Evolutionary conservation across 2,329 filamentous ascomycete genomes (phyloP).

Genomic region (Talaromyces sp.): DNA sequence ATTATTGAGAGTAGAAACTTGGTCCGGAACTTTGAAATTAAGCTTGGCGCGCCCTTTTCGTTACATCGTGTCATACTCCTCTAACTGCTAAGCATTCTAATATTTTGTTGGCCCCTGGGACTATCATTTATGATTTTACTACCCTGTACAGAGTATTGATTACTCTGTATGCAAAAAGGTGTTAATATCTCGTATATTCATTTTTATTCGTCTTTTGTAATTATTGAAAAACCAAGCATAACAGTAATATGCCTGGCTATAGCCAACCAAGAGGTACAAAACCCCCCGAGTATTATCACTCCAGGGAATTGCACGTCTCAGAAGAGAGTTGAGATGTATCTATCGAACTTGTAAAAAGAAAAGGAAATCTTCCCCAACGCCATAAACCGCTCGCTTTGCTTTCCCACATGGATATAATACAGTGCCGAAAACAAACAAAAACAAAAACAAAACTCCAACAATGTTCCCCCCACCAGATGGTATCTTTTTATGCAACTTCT

Average conservation of each 20-base stretch:
- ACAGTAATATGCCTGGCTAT: background rate
- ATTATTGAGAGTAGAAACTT: no score
- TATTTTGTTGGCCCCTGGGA: no score
- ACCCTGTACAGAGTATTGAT: no score
- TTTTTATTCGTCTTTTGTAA: background rate
- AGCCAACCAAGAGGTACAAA: background rate
- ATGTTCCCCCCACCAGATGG: background rate
- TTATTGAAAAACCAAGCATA: background rate
- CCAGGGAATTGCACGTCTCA: background rate
- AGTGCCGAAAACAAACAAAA: background rate
- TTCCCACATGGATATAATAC: background rate
- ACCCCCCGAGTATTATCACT: background rate
- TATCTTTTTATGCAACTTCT: background rate
- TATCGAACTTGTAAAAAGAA: constrained; percentile 9
- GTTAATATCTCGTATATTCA: background rate
- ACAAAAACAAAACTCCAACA: background rate
- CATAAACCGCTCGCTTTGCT: background rate
- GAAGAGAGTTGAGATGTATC: constrained; percentile 18
- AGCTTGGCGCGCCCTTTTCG: no score
- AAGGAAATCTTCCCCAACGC: background rate
- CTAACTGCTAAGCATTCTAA: no score
- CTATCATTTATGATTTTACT: no score
- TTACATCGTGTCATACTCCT: no score
- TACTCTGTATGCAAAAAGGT: no score
- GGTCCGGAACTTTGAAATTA: no score